A percentile compares a stretch with the other conserved stretches of the same genome.
Conservation (phyloP, 1,139 yeast genomes). For the Candida gigantensis region DNA sequence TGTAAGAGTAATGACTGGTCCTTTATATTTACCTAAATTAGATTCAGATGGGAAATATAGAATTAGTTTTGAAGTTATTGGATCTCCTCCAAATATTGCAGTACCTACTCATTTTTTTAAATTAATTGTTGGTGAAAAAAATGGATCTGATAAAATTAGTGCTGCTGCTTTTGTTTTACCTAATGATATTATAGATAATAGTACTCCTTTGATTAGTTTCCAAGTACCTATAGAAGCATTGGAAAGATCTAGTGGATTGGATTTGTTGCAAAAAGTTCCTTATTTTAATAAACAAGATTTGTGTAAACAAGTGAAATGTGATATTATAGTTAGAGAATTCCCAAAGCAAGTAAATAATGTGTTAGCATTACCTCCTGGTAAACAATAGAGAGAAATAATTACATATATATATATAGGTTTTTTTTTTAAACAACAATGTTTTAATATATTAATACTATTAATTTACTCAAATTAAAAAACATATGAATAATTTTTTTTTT, state of each 20-base stretch:
- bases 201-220: constrained; percentile 68
- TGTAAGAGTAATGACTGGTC: constrained; percentile 91
- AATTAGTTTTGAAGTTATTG: constrained; percentile 89
- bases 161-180: constrained; percentile 95
- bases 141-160: constrained; percentile 53
- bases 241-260: constrained; percentile 84
- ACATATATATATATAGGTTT: not conserved
- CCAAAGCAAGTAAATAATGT: constrained; percentile 44
- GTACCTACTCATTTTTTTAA: constrained; percentile 98
- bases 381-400: not conserved
- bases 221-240: constrained; percentile 89
- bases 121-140: constrained; percentile 77
- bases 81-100: constrained; percentile 94
- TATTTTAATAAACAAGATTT: constrained; percentile 59
- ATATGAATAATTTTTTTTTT: too few species aligned
- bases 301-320: constrained; percentile 80
- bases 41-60: constrained; percentile 66
- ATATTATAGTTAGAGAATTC: constrained; percentile 81
- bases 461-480: not conserved
- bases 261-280: constrained; percentile 72
- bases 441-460: not conserved
- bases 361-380: constrained; percentile 22
- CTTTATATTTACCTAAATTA: constrained; percentile 80
- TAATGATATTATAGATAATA: constrained; percentile 71
- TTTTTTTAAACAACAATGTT: not conserved